Base-by-base conservation (phyloP, 768 basidiomycete genomes). In the Dioszegia hungarica region DNA sequence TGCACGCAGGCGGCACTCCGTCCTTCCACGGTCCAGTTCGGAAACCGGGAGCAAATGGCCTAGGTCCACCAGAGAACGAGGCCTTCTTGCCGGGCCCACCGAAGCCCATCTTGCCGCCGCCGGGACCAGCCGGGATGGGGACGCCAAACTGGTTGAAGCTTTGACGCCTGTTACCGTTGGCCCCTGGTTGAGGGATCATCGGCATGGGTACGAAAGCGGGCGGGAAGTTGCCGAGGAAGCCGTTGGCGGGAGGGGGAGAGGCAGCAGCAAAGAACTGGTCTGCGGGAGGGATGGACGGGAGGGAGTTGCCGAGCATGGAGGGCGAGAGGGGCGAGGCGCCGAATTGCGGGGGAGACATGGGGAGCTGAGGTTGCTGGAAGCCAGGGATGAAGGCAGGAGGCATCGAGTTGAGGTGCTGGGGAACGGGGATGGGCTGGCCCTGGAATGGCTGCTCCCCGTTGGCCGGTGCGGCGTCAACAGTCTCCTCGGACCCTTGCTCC, bases 21-120 rank as follows among this genome's bases (percentile, higher is more conserved):
- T 73, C 72, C 45, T 67, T 73, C 68, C 74, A 75, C 10, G 54
- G 20, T 59, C 59, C 40, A 51, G 46, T 2, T 22, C 56, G 17
- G 14, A 22, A 25, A n/a, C 41, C 29, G 17, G 37, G 17, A 3
- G 41, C 43, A 38, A 56, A 60, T 24, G 68, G 65, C 22, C 66
- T 57, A 15, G 66, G 57, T 37, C 60, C 67, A 27, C 73, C 73
- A 2, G 69, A 69, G 67, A 75, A 74, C 11, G 64, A 67, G n/a
- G 69, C 60, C 47, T 72, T 72, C 67, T 75, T 75, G 44, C 64
- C 64, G 61, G 74, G 71, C 11, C 54, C n/a, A n/a, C n/a, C 62
- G 37, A 60, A 64, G 0, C 62, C 53, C 31, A 62, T 66, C 41
- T 31, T 38, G 5, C 37, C n/a, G 17, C 33, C 9, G 27, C 11